phyloP scores from a whole-genome alignment of 2,329 filamentous ascomycete species.

The Paraconiothyrium brasiliense region DNA sequence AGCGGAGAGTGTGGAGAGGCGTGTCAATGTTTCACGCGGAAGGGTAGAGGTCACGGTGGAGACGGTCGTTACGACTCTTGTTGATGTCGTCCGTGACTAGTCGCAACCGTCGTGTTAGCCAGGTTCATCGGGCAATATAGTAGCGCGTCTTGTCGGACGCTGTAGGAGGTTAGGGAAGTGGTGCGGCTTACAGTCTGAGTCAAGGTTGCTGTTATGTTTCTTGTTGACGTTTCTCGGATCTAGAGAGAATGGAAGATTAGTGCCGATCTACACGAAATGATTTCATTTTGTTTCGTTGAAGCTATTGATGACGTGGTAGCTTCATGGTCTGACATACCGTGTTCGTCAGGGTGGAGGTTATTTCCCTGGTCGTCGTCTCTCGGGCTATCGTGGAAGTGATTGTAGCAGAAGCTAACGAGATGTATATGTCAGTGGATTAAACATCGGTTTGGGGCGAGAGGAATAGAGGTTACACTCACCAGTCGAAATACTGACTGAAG shows the following conservation, averaged over 20 bases:
- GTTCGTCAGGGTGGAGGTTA: background rate
- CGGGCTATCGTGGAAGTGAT: background rate
- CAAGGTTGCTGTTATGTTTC: background rate
- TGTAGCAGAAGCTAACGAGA: background rate
- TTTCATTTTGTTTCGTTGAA: background rate
- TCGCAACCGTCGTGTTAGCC: background rate
- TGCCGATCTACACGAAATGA: background rate
- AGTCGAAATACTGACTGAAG: background rate
- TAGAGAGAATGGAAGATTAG: background rate
- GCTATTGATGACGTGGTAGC: background rate
- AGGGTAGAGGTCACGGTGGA: background rate
- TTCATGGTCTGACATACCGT: background rate
- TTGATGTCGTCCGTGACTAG: conserved; percentile 10
- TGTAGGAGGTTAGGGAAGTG: background rate
- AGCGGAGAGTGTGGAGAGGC: background rate
- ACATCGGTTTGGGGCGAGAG: too few species aligned
- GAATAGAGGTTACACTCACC: background rate
- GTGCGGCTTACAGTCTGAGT: conserved; percentile 7
- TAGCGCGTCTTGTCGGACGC: background rate
- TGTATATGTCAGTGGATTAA: too few species aligned
- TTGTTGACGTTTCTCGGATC: background rate
- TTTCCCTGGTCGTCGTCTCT: background rate
- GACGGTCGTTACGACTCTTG: background rate
- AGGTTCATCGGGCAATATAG: background rate
- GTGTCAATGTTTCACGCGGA: background rate